Conservation (phyloP, 2,329 filamentous ascomycete genomes). For the Fusarium nodosum region DNA sequence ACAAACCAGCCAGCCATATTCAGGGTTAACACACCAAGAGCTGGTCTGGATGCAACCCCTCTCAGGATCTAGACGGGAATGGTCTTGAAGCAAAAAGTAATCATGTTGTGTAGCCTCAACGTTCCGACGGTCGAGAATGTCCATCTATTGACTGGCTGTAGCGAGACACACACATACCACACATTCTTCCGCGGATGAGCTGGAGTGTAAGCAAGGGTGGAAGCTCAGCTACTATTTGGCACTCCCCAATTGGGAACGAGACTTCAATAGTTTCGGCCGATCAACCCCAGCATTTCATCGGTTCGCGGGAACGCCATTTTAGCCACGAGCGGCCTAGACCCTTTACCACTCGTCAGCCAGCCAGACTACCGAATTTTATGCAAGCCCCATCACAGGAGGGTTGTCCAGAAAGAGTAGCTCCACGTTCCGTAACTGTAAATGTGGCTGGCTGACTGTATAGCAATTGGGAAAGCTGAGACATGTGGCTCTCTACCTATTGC, state of each 20-base stretch:
- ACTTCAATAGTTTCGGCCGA: slow-evolving; percentile 25
- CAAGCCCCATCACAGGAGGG: slow-evolving; percentile 21
- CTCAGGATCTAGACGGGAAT: neutral
- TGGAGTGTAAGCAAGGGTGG: slow-evolving; percentile 7
- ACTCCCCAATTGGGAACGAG: slow-evolving; percentile 9
- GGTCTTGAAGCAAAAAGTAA: slow-evolving; percentile 17
- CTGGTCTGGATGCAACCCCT: neutral
- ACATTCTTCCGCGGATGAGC: slow-evolving; percentile 16
- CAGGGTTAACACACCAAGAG: neutral
- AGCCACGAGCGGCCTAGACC: slow-evolving; percentile 18
- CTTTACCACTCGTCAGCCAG: neutral
- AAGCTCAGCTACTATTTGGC: slow-evolving; percentile 6
- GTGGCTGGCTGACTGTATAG: slow-evolving; percentile 29
- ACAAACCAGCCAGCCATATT: slow-evolving; percentile 3
- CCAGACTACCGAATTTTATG: slow-evolving; percentile 5
- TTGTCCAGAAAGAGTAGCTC: slow-evolving; percentile 1
- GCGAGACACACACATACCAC: slow-evolving; percentile 6
- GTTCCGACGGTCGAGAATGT: slow-evolving; percentile 5
- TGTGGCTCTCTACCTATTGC: neutral
- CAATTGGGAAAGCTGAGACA: slow-evolving; percentile 6
- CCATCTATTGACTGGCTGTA: neutral
- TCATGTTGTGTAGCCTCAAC: slow-evolving; percentile 1
- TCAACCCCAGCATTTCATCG: slow-evolving; percentile 25
- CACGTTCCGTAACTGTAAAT: slow-evolving; percentile 15
- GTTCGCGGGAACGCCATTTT: slow-evolving; percentile 1